These are phyloP conservation scores for Ceratocystis ficicola DNA, from an alignment of 2,329 filamentous ascomycete genomes.

Conservation along the genomic window DNA sequence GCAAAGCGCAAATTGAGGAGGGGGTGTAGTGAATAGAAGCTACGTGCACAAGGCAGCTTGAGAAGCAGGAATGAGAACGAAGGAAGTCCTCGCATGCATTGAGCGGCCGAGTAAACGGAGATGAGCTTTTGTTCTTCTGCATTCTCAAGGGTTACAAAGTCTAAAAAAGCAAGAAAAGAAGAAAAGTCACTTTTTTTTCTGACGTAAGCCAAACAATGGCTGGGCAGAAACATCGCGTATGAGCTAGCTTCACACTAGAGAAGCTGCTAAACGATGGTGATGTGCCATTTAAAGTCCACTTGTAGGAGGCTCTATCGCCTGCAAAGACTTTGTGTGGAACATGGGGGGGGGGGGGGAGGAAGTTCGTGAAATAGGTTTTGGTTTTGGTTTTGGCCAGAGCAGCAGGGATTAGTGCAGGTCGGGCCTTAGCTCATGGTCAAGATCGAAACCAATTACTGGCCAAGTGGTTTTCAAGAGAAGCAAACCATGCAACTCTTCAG, in stretches of 20 bases:
- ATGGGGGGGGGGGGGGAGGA: neutral
- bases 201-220: neutral
- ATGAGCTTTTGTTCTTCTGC: neutral
- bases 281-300: neutral
- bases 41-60: neutral
- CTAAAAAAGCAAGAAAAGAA: neutral
- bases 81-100: conserved; percentile 10
- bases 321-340: conserved; percentile 10
- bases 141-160: neutral
- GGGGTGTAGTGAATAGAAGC: conserved; percentile 3
- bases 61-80: conserved; percentile 7
- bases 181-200: neutral
- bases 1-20: conserved; percentile 6
- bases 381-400: neutral
- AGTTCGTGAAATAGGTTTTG: neutral
- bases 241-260: neutral
- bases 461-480: neutral
- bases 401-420: neutral
- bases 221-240: neutral
- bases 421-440: neutral
- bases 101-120: conserved; percentile 10
- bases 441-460: neutral
- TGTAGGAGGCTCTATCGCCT: neutral
- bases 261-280: neutral
- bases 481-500: neutral